Conservation (phyloP, 495 filamentous ascomycete genomes). For the Aspergillus sparsus region DNA sequence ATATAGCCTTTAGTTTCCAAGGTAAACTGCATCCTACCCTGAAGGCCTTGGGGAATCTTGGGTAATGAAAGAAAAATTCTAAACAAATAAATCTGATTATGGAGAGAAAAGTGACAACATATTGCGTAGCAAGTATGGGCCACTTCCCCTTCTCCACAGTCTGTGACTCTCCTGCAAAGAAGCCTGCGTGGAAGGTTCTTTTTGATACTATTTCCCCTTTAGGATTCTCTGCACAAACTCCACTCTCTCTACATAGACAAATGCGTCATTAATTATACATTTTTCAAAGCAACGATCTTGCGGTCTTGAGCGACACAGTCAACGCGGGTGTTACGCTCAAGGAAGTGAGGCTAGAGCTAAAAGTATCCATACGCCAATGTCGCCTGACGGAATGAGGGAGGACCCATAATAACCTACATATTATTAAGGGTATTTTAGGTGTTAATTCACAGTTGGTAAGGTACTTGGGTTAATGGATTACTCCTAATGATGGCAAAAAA, state of each 20-base stretch:
- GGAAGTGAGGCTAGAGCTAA: slow-evolving; percentile 20
- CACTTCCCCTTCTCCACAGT: slow-evolving; percentile 26
- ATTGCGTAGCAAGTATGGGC: slow-evolving; percentile 8
- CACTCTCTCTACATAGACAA: slow-evolving; percentile 16
- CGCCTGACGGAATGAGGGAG: slow-evolving; percentile 21
- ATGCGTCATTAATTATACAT: slow-evolving; percentile 6
- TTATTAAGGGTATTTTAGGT: slow-evolving; percentile 9
- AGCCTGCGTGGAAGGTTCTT: slow-evolving; percentile 44
- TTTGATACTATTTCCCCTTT: slow-evolving; percentile 19
- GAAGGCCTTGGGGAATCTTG: too few relatives aligned
- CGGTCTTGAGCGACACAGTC: slow-evolving; percentile 21
- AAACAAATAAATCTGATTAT: not conserved
- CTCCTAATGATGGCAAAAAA: too few relatives aligned
- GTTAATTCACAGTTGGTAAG: slow-evolving; percentile 8
- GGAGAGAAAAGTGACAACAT: slow-evolving; percentile 3
- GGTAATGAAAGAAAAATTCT: too few relatives aligned
- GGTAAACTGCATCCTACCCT: slow-evolving; percentile 12
- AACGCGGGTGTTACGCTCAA: slow-evolving; percentile 25
- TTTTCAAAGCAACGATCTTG: slow-evolving; percentile 3
- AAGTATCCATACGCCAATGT: slow-evolving; percentile 16
- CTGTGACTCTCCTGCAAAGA: slow-evolving; percentile 39
- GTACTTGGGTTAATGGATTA: not conserved
- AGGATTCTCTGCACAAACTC: not conserved
- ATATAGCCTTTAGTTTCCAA: not conserved
- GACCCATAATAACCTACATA: slow-evolving; percentile 15